These are phyloP conservation scores for Phytophthora nicotianae DNA, from an alignment of 352 stramenopile species.

Conservation along the genomic window DNA sequence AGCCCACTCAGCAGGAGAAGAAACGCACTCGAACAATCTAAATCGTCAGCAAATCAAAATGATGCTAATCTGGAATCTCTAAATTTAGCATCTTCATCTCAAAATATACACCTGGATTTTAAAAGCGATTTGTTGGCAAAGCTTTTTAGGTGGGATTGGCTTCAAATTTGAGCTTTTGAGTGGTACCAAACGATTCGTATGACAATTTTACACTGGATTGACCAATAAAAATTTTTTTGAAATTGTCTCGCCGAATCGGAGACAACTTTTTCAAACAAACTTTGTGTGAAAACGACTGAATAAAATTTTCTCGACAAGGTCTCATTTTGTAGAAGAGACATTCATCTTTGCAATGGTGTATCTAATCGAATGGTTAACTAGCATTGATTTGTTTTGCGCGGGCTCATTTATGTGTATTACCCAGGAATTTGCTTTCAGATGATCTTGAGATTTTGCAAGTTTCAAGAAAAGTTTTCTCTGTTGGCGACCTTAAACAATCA, in stretches of 20 bases:
- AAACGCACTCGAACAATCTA: not conserved
- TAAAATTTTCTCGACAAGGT: not conserved
- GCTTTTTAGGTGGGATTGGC: not conserved
- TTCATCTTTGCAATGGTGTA: conserved; percentile 2
- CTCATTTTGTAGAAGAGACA: conserved; percentile 2
- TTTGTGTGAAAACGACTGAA: not conserved
- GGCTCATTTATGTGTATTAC: no score
- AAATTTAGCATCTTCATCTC: not conserved
- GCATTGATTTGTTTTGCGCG: not conserved
- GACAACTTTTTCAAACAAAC: not conserved
- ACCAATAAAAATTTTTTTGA: not conserved
- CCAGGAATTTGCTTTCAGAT: no score
- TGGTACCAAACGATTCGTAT: not conserved
- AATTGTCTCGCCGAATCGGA: not conserved
- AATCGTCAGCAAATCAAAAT: not conserved
- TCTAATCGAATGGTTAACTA: not conserved
- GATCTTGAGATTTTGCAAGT: no score
- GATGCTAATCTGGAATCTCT: not conserved
- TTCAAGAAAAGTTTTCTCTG: no score
- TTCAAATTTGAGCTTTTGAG: not conserved
- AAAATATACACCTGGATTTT: not conserved
- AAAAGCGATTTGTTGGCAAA: not conserved
- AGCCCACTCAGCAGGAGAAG: not conserved
- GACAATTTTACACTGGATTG: not conserved
- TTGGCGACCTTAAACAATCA: no score